Evolutionary conservation across 75 land plant genomes (phyloP).

Genomic region (Pinus taeda): DNA sequence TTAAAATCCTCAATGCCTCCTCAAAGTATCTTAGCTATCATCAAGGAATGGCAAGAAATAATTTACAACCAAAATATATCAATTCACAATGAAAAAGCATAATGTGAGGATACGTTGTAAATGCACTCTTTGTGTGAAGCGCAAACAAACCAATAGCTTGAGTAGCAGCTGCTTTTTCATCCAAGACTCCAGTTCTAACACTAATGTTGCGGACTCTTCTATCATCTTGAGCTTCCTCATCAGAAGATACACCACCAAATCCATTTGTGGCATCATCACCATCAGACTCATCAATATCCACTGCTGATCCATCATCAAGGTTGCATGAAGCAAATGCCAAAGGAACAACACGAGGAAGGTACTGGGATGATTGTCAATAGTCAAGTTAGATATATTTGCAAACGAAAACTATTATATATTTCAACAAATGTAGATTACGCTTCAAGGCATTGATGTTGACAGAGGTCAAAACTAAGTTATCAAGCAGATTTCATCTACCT

Average conservation of each 20-base stretch:
- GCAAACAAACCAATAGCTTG: slow-evolving; percentile 97
- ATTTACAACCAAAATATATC: background rate
- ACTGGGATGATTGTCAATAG: slow-evolving; percentile 32
- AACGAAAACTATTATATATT: background rate
- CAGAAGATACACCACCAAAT: slow-evolving; percentile 87
- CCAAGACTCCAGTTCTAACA: slow-evolving; percentile 96
- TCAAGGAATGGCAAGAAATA: slow-evolving; percentile 1
- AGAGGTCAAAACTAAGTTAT: background rate
- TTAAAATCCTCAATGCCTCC: slow-evolving; percentile 73
- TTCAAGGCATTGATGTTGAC: background rate
- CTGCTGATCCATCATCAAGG: slow-evolving; percentile 98
- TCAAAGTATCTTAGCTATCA: slow-evolving; percentile 63
- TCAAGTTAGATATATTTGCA: background rate
- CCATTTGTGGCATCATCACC: slow-evolving; percentile 57
- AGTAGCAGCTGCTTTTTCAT: slow-evolving; percentile 99
- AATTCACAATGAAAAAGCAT: background rate
- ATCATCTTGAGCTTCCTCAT: slow-evolving; percentile 90
- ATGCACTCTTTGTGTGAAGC: slow-evolving; percentile 75
- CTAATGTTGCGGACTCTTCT: slow-evolving; percentile 92
- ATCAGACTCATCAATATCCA: slow-evolving; percentile 88
- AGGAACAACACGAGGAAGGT: slow-evolving; percentile 86
- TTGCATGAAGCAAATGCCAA: slow-evolving; percentile 90
- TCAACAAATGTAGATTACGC: background rate
- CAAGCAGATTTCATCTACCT: slow-evolving; percentile 33
- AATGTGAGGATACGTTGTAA: slow-evolving; percentile 81